phyloP scores from a whole-genome alignment of 202 grass and related monocot species.

The Brachypodium distachyon region DNA sequence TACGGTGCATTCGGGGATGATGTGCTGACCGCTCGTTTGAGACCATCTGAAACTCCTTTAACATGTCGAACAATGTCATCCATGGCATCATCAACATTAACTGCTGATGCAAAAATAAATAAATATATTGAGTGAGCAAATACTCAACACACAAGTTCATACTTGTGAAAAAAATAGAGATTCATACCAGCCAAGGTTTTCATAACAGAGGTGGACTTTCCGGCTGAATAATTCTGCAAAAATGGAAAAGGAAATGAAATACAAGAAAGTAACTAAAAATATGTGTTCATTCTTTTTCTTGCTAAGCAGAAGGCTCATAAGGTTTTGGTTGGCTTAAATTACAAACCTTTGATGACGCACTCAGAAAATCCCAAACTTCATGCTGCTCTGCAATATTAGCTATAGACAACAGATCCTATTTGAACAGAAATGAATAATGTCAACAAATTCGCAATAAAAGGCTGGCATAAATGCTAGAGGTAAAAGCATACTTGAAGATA shows the following conservation, averaged over 20 bases:
- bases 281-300: constrained; percentile 1
- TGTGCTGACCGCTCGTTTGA: constrained; percentile 58
- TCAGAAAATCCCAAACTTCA: constrained; percentile 98
- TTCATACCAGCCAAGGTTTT: constrained; percentile 86
- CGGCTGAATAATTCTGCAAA: constrained; percentile 93
- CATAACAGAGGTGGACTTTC: constrained; percentile 92
- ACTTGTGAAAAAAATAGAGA: not conserved
- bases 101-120: constrained; percentile 38
- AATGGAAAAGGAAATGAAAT: constrained; percentile 19
- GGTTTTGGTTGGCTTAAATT: not conserved
- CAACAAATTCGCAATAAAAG: constrained; percentile 12
- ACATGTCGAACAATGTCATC: constrained; percentile 96
- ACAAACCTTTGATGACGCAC: constrained; percentile 78
- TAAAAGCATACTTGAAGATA: constrained; percentile 80
- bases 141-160: not conserved
- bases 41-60: constrained; percentile 92
- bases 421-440: constrained; percentile 29
- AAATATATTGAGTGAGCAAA: constrained; percentile 17
- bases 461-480: not conserved
- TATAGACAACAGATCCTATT: constrained; percentile 87
- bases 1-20: constrained; percentile 35
- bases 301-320: constrained; percentile 24
- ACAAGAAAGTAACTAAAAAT: constrained; percentile 9
- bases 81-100: constrained; percentile 98
- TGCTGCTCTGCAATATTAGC: constrained; percentile 91